Base-by-base conservation (phyloP, 495 filamentous ascomycete genomes). In the Penicillium lagena region DNA sequence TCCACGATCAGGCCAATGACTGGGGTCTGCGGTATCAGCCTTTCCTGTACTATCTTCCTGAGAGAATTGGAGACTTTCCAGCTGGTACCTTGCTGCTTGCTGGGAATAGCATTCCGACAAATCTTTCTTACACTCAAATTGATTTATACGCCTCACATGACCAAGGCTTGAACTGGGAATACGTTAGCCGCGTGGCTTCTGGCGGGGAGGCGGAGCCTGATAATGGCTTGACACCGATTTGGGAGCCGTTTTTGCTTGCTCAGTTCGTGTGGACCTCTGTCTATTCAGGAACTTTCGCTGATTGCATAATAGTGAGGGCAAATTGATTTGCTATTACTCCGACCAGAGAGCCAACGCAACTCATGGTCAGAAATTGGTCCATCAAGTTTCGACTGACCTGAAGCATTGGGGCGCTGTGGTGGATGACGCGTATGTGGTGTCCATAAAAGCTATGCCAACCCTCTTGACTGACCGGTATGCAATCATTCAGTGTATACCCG, bases 21-120 rank as follows among this genome's bases (percentile, higher is more conserved):
- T 78, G 73, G 56, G 85, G 84, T 9, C 49, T 87, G 46, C 70
- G 79, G 5, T 85, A 84, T 43, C 84, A 89, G 56, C 85, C 85
- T 0, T 78, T 78, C 52, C 67, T 89, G 1, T 80, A 81, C 39
- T 73, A 77, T 49, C 70, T 87, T 4, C 71, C 75, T 0, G 64
- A 75, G 48, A 47, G 55, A 3, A 59, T 89, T 30, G 85, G 77
- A 7, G 61, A 66, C 7, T 85, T 74, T 52, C 46, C 63, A 12
- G 66, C 72, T 0, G 83, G 84, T 4, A 85, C 81, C 0, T 52
- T 89, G 29, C 63, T 89, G 12, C 55, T 79, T 3, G 70, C 81
- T 2, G 84, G 82, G 4, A 85, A 78, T 43, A 77, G 73, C 37
- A 82, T 83, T 47, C 80, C 80, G 0, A 75, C 73, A 9, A 70